Evolutionary conservation across 2,329 filamentous ascomycete genomes (phyloP).

Genomic region (Aspergillus bombycis): DNA sequence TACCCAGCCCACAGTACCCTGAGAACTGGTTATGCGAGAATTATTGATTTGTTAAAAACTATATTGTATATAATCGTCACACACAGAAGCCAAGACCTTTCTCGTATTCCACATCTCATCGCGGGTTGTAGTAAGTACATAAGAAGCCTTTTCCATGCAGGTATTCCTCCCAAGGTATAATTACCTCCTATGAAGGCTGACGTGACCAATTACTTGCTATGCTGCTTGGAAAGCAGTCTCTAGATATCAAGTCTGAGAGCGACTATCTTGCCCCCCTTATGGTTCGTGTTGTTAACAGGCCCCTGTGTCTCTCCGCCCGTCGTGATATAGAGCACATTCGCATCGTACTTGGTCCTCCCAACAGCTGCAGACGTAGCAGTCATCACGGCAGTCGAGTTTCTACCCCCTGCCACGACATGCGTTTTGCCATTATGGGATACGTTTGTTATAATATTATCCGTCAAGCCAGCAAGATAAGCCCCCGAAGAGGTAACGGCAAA

Average conservation of each 20-base stretch:
- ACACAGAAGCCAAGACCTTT: too few relatives aligned
- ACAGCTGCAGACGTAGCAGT: background rate
- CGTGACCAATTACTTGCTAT: background rate
- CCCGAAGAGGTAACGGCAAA: background rate
- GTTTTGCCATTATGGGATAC: background rate
- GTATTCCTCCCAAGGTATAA: background rate
- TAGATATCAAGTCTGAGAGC: background rate
- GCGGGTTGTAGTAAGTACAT: too few relatives aligned
- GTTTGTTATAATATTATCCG: background rate
- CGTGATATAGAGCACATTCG: background rate
- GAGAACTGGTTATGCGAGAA: too few relatives aligned
- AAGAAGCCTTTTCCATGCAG: background rate
- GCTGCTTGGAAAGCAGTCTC: accelerated
- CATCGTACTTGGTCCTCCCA: background rate
- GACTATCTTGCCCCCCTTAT: background rate
- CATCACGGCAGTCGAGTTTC: background rate
- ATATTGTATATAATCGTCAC: too few relatives aligned
- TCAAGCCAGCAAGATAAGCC: background rate
- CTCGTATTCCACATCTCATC: too few relatives aligned
- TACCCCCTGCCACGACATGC: background rate
- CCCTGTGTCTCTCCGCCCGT: background rate
- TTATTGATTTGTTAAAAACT: too few relatives aligned
- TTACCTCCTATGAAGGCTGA: background rate
- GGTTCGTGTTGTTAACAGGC: background rate
- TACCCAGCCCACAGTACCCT: too few relatives aligned